Evolutionary conservation across 2,329 filamentous ascomycete species (phyloP).

Genomic region (Pseudogymnoascus verrucosus): DNA sequence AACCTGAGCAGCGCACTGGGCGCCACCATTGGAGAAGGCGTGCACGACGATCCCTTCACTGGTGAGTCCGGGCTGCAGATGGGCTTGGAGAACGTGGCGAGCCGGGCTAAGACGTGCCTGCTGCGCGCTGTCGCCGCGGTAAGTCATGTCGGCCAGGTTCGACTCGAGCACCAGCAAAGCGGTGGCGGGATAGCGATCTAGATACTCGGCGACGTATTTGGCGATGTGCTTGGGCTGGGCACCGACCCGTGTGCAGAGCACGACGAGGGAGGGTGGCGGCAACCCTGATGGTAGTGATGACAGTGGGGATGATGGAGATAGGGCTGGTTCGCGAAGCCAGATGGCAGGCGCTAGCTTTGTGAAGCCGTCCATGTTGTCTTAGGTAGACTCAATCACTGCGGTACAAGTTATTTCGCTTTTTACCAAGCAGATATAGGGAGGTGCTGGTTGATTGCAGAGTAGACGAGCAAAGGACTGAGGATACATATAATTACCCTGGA

Average conservation of each 20-base stretch:
- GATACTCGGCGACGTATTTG: conserved; percentile 48
- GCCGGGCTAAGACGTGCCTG: conserved; percentile 28
- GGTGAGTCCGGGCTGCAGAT: conserved; percentile 13
- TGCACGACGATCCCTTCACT: conserved; percentile 40
- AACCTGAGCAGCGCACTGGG: conserved; percentile 26
- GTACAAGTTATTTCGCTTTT: background rate
- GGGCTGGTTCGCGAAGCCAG: background rate
- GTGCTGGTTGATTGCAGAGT: background rate
- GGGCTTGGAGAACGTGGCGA: conserved; percentile 26
- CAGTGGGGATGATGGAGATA: background rate
- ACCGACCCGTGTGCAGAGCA: conserved; percentile 53
- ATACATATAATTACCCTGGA: too few species aligned
- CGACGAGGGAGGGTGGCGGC: conserved; percentile 23
- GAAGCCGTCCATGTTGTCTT: background rate
- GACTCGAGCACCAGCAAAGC: background rate
- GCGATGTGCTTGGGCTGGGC: conserved; percentile 44
- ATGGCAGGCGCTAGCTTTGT: background rate
- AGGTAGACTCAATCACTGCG: background rate
- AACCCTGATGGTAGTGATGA: background rate
- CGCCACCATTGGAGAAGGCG: conserved; percentile 51
- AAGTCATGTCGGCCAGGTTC: background rate
- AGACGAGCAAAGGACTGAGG: too few species aligned
- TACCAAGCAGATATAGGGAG: background rate
- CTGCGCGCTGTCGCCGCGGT: background rate
- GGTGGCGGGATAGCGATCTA: conserved; percentile 41